A percentile compares a stretch with the other conserved stretches of the same genome.
Evolutionary conservation across 768 basidiomycete genomes (phyloP).

Genomic region (Auricularia sp.): DNA sequence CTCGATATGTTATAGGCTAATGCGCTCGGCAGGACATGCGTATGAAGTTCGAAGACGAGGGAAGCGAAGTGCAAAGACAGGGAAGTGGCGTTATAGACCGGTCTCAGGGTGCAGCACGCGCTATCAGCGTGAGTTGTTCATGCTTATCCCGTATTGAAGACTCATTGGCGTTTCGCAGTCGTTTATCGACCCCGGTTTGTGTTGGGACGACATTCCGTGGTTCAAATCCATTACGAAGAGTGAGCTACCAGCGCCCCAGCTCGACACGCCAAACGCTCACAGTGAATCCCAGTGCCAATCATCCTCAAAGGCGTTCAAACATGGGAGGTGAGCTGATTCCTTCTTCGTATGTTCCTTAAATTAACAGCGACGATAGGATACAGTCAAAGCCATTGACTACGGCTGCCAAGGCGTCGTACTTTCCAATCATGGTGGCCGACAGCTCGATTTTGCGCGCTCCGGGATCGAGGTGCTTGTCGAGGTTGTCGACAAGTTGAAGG

Average conservation of each 20-base stretch:
- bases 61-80: constrained; percentile 38
- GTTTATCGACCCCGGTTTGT: constrained; percentile 87
- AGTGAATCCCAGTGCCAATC: constrained; percentile 56
- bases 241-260: constrained; percentile 10
- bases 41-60: constrained; percentile 85
- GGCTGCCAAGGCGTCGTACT: constrained; percentile 70
- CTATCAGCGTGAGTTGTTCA: constrained; percentile 60
- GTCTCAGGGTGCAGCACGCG: constrained; percentile 85
- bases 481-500: constrained; percentile 63
- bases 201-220: constrained; percentile 75
- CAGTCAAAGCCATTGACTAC: constrained; percentile 67
- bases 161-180: constrained; percentile 36
- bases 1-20: constrained; percentile 3
- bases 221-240: constrained; percentile 69
- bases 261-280: constrained; percentile 1
- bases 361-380: constrained; percentile 24
- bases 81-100: constrained; percentile 51
- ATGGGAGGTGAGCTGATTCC: constrained; percentile 44
- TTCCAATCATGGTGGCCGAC: constrained; percentile 79
- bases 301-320: constrained; percentile 84
- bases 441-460: constrained; percentile 72
- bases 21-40: constrained; percentile 67
- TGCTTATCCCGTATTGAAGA: neutral
- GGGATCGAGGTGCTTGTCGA: constrained; percentile 86
- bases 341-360: neutral